Percentiles rank a stretch among this genome's conserved stretches.
These are phyloP conservation scores for Aureobasidium sp. DNA, from an alignment of 2,329 filamentous ascomycete species.

Conservation along the genomic window DNA sequence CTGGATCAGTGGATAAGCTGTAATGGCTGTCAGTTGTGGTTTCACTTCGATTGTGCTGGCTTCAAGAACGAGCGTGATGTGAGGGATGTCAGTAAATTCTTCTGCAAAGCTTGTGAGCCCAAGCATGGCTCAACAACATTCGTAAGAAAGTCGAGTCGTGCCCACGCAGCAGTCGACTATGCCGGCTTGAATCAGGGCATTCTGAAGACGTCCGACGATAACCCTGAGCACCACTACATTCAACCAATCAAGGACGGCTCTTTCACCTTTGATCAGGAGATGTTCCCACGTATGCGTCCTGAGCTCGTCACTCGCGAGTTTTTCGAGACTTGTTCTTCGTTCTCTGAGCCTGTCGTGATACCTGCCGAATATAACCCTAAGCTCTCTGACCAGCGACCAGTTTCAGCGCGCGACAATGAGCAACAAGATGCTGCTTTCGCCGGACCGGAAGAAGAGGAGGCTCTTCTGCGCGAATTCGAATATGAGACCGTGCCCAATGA, in stretches of 20 bases:
- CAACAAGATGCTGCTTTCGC: slow-evolving; percentile 22
- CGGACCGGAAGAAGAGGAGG: slow-evolving; percentile 16
- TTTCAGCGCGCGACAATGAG: slow-evolving; percentile 1
- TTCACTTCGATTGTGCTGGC: slow-evolving; percentile 59
- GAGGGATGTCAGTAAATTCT: slow-evolving; percentile 60
- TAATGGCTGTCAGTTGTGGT: slow-evolving; percentile 62
- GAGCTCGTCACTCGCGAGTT: slow-evolving; percentile 57
- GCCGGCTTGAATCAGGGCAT: slow-evolving; percentile 60
- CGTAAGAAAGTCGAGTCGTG: slow-evolving; percentile 58
- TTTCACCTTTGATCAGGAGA: slow-evolving; percentile 54
- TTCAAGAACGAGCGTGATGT: slow-evolving; percentile 59
- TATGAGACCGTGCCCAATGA: slow-evolving; percentile 47
- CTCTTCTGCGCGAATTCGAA: slow-evolving; percentile 36
- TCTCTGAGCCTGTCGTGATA: slow-evolving; percentile 60
- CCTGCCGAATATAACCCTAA: slow-evolving; percentile 54
- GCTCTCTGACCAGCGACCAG: slow-evolving; percentile 15
- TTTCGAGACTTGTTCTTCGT: slow-evolving; percentile 55
- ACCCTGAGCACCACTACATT: slow-evolving; percentile 60
- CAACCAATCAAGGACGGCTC: slow-evolving; percentile 59
- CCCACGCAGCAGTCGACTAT: slow-evolving; percentile 61
- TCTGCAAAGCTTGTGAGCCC: slow-evolving; percentile 54
- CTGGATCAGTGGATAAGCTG: slow-evolving; percentile 60
- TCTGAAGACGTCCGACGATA: slow-evolving; percentile 57
- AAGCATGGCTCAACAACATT: slow-evolving; percentile 57
- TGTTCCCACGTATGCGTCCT: slow-evolving; percentile 56